These are phyloP conservation scores for Saturnispora saitoi DNA, from an alignment of 805 yeast genomes.

Conservation along the genomic window DNA sequence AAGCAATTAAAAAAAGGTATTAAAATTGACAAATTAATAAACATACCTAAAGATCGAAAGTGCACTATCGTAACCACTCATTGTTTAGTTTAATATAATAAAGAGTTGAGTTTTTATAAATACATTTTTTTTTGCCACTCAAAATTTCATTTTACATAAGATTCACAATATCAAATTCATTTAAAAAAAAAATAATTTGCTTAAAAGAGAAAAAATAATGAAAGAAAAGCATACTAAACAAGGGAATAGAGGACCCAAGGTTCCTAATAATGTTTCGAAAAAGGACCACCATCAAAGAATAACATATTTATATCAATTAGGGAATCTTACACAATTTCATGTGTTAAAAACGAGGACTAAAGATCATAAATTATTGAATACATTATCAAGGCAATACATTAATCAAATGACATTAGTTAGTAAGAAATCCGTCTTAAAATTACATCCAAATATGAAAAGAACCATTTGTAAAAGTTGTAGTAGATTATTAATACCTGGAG, in stretches of 20 bases:
- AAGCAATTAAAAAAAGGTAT: conserved; percentile 7
- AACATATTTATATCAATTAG: conserved; percentile 50
- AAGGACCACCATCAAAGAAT: conserved; percentile 54
- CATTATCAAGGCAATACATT: conserved; percentile 43
- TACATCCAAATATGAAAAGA: conserved; percentile 60
- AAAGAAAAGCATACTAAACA: background rate
- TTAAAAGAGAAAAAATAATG: conserved; percentile 1
- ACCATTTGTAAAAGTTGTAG: conserved; percentile 62
- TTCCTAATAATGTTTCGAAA: conserved; percentile 38
- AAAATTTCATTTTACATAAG: too few relatives aligned
- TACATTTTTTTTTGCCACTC: background rate
- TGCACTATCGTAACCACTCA: conserved; percentile 99
- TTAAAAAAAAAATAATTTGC: too few relatives aligned
- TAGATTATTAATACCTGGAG: conserved; percentile 41
- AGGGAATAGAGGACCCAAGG: conserved; percentile 11
- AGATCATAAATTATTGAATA: conserved; percentile 13
- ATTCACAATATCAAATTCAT: too few relatives aligned
- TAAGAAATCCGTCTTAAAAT: conserved; percentile 56
- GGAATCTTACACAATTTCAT: conserved; percentile 31
- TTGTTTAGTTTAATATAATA: conserved; percentile 20
- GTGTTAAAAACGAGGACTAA: background rate
- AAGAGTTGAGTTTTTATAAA: too few relatives aligned
- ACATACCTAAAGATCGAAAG: conserved; percentile 91
- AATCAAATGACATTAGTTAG: conserved; percentile 52
- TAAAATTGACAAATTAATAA: background rate